Evolutionary conservation across 1,284 basidiomycete genomes (phyloP), one percentile per base, ranked within the genome.

Genomic region (Cryptococcus sp.): DNA sequence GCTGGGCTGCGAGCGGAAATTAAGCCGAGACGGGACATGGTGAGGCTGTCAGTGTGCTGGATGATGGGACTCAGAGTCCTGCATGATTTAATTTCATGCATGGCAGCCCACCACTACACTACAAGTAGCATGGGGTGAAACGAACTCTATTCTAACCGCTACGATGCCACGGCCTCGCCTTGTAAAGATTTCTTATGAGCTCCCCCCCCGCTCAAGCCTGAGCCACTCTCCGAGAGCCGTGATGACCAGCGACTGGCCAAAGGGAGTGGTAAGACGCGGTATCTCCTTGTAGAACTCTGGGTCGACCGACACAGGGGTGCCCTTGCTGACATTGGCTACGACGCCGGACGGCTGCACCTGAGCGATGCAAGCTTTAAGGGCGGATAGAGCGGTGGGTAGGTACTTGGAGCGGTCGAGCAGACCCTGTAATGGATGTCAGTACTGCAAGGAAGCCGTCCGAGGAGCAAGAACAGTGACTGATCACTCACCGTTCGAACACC

Each of bases 181-280:
- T n/a, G n/a, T n/a, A n/a, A n/a, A n/a, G n/a, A n/a, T n/a, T n/a
- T n/a, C n/a, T n/a, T n/a, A n/a, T n/a, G n/a, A n/a, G n/a, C n/a
- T n/a, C n/a, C n/a, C n/a, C n/a, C n/a, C n/a, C n/a, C n/a, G n/a
- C 20, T 50, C 18, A 49, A 69, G 53, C 40, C 72, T 62, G 64
- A 72, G 68, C 71, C 72, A 75, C 56, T 78, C 74, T 12, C 76
- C 76, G 33, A 78, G 61, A 1, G 76, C 76, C 7, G 73, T 57
- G 60, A 77, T 72, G 3, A 82, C 84, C 61, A 85, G 69, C 53
- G 83, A 83, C 67, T 85, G 83, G 7, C 84, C 84, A 61, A 85
- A 86, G 2, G 84, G 84, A 84, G 85, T 85, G 50, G 81, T 81
- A 8, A 84, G 85, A 65, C 84, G 73, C 20, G 80, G 77, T 48